Evolutionary conservation across 257 asterid species (phyloP).

Genomic region (Voacanga thouarsii): DNA sequence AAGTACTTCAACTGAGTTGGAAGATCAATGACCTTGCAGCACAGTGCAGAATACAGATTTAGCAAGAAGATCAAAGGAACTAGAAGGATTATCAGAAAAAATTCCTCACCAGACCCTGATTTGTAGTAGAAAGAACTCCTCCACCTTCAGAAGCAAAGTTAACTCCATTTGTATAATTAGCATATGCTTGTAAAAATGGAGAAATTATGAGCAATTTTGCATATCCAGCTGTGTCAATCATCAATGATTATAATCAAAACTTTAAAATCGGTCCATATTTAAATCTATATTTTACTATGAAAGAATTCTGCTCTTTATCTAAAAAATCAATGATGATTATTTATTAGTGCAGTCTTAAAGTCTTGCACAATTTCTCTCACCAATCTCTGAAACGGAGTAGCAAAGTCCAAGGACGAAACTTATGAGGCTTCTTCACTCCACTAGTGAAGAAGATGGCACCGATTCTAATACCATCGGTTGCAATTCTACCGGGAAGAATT

Average conservation of each 20-base stretch:
- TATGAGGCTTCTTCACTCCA: no score
- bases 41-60: not conserved
- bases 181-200: constrained; percentile 41
- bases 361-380: no score
- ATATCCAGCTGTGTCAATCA: constrained; percentile 38
- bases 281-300: not conserved
- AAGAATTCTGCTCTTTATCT: constrained; percentile 20
- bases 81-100: not conserved
- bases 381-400: no score
- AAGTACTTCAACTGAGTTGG: constrained; percentile 48
- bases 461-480: no score
- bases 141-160: constrained; percentile 60
- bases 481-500: no score
- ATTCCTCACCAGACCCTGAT: constrained; percentile 37
- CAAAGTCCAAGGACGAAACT: no score
- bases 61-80: not conserved
- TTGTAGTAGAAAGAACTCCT: constrained; percentile 47
- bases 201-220: constrained; percentile 46
- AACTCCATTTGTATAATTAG: constrained; percentile 38
- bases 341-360: no score
- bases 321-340: constrained; percentile 45
- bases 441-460: no score
- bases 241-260: no score
- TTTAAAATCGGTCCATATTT: not conserved
- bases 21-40: constrained; percentile 42